Evolutionary conservation across 2,329 filamentous ascomycete genomes (phyloP).

Genomic region (Microascus cirrosus): DNA sequence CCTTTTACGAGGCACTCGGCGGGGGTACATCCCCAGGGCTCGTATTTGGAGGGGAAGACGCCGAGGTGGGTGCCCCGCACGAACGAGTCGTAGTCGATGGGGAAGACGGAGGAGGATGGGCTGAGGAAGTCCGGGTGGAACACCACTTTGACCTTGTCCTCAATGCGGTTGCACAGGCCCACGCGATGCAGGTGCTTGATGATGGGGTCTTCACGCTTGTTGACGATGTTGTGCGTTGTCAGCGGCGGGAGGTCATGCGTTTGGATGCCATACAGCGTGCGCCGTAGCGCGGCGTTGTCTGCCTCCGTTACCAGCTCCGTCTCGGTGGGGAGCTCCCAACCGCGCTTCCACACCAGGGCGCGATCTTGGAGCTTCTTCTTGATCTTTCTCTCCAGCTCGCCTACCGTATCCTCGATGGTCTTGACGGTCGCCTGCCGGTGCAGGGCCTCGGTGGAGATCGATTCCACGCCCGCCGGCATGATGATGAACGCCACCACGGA

Average conservation of each 20-base stretch:
- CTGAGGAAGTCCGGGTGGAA: slow-evolving; percentile 98
- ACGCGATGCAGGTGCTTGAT: slow-evolving; percentile 92
- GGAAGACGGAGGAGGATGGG: slow-evolving; percentile 87
- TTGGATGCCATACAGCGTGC: slow-evolving; percentile 95
- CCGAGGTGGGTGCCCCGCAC: slow-evolving; percentile 93
- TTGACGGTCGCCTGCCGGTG: slow-evolving; percentile 98
- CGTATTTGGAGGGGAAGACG: slow-evolving; percentile 95
- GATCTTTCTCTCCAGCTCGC: slow-evolving; percentile 84
- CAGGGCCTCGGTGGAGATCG: slow-evolving; percentile 86
- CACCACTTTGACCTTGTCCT: slow-evolving; percentile 90
- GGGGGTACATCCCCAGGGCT: slow-evolving; percentile 97
- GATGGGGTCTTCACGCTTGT: slow-evolving; percentile 86
- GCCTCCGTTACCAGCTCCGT: slow-evolving; percentile 89
- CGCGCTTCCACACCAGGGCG: slow-evolving; percentile 90
- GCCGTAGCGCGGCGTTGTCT: slow-evolving; percentile 84
- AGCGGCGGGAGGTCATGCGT: slow-evolving; percentile 81
- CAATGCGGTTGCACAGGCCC: slow-evolving; percentile 91
- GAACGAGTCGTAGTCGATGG: slow-evolving; percentile 96
- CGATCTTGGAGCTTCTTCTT: slow-evolving; percentile 91
- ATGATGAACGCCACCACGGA: slow-evolving; percentile 97
- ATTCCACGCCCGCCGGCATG: slow-evolving; percentile 94
- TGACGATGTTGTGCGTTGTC: slow-evolving; percentile 97
- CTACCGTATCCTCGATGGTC: slow-evolving; percentile 83
- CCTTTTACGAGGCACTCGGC: slow-evolving; percentile 99
- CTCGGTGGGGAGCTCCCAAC: slow-evolving; percentile 85